These are phyloP conservation scores for Lycium barbarum DNA, from an alignment of 257 asterid species.

Conservation along the genomic window DNA sequence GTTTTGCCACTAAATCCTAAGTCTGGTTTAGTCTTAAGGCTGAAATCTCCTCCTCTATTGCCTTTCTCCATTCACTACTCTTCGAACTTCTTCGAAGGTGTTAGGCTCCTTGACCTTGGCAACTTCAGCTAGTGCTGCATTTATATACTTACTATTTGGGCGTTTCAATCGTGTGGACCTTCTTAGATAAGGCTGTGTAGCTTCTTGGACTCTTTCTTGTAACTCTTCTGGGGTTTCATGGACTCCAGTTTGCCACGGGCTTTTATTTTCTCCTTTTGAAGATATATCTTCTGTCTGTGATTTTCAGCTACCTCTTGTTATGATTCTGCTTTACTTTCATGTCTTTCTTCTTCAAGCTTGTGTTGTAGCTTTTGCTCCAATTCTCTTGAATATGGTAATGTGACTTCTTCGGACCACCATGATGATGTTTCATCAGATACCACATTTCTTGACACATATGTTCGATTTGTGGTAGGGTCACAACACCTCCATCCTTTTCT, in stretches of 20 bases:
- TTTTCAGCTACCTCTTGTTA: too few relatives aligned
- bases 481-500: background rate
- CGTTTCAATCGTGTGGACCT: background rate
- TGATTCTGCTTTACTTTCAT: too few relatives aligned
- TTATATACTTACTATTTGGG: slow-evolving; percentile 7
- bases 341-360: too few relatives aligned
- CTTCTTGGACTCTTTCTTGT: background rate
- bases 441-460: too few relatives aligned
- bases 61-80: background rate
- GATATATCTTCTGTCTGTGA: background rate
- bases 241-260: background rate
- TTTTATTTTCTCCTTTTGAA: background rate
- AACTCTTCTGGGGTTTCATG: background rate
- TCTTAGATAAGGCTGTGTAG: background rate
- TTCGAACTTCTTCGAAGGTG: background rate
- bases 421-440: too few relatives aligned
- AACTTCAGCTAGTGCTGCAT: background rate
- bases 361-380: too few relatives aligned
- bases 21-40: too few relatives aligned
- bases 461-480: background rate
- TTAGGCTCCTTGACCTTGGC: background rate
- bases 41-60: too few relatives aligned
- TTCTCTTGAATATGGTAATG: too few relatives aligned
- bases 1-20: too few relatives aligned
- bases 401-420: too few relatives aligned